Percentiles rank a stretch among this genome's conserved stretches.
These are phyloP conservation scores for Volvariella surrecta DNA, from an alignment of 1,284 basidiomycete species.

Conservation along the genomic window DNA sequence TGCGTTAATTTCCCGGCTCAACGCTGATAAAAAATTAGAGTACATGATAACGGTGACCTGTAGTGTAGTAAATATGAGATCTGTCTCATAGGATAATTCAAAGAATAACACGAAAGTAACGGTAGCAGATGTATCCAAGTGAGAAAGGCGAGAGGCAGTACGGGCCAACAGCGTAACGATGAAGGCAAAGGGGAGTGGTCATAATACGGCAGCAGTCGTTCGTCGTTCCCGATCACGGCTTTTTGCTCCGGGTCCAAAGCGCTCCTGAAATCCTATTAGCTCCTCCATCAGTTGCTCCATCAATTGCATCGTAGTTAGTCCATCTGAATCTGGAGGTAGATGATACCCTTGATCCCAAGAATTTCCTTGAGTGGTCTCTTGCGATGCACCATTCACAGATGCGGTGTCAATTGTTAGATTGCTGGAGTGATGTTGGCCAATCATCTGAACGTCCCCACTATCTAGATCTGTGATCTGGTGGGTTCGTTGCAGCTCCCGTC, in stretches of 20 bases:
- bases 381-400: background rate
- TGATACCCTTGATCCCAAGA: background rate
- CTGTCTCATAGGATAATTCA: too few species aligned
- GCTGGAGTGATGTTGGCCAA: slow-evolving; percentile 12
- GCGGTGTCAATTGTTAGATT: background rate
- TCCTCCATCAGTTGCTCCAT: slow-evolving; percentile 88
- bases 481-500: background rate
- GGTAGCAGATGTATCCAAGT: background rate
- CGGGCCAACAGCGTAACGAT: background rate
- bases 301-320: slow-evolving; percentile 55
- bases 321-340: slow-evolving; percentile 2
- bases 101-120: background rate
- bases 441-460: slow-evolving; percentile 15
- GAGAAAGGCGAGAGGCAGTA: too few species aligned
- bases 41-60: too few species aligned
- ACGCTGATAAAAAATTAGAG: too few species aligned
- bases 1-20: too few species aligned
- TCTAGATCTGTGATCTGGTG: slow-evolving; percentile 3
- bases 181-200: slow-evolving; percentile 4
- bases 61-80: too few species aligned
- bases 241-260: slow-evolving; percentile 58
- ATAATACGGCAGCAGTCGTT: slow-evolving; percentile 10
- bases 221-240: slow-evolving; percentile 43
- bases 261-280: slow-evolving; percentile 80
- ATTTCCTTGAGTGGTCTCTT: background rate